These are phyloP conservation scores for Neurospora crassa DNA, from an alignment of 2,329 filamentous ascomycete species.

Conservation along the genomic window DNA sequence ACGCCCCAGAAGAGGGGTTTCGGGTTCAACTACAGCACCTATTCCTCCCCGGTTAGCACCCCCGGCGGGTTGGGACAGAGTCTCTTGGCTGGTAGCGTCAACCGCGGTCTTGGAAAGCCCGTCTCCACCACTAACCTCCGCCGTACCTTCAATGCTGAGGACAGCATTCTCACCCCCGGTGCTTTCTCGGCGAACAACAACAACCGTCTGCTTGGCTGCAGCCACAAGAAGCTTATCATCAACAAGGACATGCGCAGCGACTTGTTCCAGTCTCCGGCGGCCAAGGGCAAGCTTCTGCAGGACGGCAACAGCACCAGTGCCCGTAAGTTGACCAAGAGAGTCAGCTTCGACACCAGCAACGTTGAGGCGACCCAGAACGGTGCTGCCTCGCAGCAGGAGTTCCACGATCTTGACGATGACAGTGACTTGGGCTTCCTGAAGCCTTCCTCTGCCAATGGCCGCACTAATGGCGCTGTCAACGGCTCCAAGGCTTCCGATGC, in stretches of 20 bases:
- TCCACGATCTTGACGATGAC: background rate
- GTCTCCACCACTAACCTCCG: conserved; percentile 81
- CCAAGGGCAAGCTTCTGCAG: conserved; percentile 36
- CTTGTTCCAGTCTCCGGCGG: conserved; percentile 49
- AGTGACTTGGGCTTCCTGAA: conserved; percentile 49
- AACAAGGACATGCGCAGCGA: conserved; percentile 77
- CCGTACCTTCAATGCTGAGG: conserved; percentile 69
- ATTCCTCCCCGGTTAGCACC: conserved; percentile 71
- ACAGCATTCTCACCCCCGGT: conserved; percentile 77
- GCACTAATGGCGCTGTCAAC: conserved; percentile 23
- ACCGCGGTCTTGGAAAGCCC: conserved; percentile 72
- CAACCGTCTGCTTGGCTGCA: conserved; percentile 57
- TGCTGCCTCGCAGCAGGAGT: conserved; percentile 34
- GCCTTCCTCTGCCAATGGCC: conserved; percentile 27
- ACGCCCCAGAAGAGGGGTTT: conserved; percentile 83
- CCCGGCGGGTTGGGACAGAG: conserved; percentile 59
- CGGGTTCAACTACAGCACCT: conserved; percentile 88
- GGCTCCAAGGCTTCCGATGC: conserved; percentile 26
- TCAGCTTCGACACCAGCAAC: conserved; percentile 76
- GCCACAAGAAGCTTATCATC: conserved; percentile 85
- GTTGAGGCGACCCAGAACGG: conserved; percentile 35
- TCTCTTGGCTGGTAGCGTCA: conserved; percentile 54
- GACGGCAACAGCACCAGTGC: conserved; percentile 31
- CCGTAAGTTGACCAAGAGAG: conserved; percentile 66
- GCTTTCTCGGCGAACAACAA: conserved; percentile 66